phyloP scores from a whole-genome alignment of 2,329 filamentous ascomycete species.

The Trichoderma atroviride region DNA sequence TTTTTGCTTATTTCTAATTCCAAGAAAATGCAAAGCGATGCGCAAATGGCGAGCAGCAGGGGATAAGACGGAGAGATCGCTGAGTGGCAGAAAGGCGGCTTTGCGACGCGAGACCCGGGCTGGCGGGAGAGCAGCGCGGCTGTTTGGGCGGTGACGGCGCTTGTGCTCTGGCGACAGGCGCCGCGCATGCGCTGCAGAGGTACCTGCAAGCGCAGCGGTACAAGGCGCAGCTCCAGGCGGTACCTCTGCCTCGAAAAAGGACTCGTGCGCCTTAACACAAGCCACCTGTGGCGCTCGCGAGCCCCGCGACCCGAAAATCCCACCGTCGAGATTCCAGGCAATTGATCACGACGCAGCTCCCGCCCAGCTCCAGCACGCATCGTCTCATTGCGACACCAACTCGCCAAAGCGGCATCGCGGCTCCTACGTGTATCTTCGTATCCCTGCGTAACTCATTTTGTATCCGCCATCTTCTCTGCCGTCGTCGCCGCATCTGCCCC shows the following conservation, averaged over 20 bases:
- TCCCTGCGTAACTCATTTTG: too few species aligned
- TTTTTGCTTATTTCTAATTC: neutral
- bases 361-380: slow-evolving; percentile 2
- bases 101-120: slow-evolving; percentile 12
- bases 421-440: neutral
- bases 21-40: neutral
- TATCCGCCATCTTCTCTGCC: neutral
- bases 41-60: neutral
- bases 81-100: slow-evolving; percentile 14
- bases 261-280: neutral
- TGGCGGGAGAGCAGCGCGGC: slow-evolving; percentile 15
- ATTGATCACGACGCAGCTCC: slow-evolving; percentile 17
- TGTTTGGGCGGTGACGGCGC: slow-evolving; percentile 20
- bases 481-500: neutral
- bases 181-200: neutral
- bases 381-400: slow-evolving; percentile 3
- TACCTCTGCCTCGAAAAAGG: neutral
- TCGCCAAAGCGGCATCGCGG: neutral
- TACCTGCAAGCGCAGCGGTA: slow-evolving; percentile 17
- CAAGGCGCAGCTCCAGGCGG: neutral
- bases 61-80: slow-evolving; percentile 2
- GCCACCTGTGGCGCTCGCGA: slow-evolving; percentile 22
- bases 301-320: slow-evolving; percentile 26
- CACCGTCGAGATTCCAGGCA: neutral
- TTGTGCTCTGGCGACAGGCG: neutral